Evolutionary conservation across 495 filamentous ascomycete genomes (phyloP), one percentile per base, ranked within the genome.

Genomic region (Choiromyces venosus): DNA sequence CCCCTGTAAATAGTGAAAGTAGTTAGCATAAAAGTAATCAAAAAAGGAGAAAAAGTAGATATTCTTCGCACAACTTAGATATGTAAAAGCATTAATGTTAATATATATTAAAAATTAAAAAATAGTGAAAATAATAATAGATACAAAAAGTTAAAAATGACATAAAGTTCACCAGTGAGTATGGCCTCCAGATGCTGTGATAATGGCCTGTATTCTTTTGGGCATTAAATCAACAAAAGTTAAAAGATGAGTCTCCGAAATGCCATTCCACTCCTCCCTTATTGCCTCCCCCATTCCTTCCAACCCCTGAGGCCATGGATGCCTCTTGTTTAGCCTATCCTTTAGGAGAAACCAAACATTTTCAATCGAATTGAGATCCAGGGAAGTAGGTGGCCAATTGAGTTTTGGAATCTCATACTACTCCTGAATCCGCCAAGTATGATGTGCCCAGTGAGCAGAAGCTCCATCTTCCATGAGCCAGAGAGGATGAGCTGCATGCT

Each of bases 311-410:
- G 65, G 74, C 6, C 38, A 67, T 0, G 61, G 46, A 10, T 7
- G 12, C 16, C 65, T 65, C 18, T 67, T 36, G 44, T 76, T 74
- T 1, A 77, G 21, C 12, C 67, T 40, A 44, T 74, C 44, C 56
- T 75, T 79, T 3, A 77, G 35, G 6, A 67, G 37, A 18, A 44
- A 74, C 68, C 68, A 70, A 10, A 37, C 8, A 61, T 70, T 69
- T 4, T 69, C 6, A 35, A 44, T 69, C 8, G 2, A 42, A 18
- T 44, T 69, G 9, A 44, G 38, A 36, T 61, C 40, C 9, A 40
- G 68, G 25, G 42, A 70, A 35, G 29, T n/a, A 35, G 42, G 68
- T 21, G 5, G 42, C 44, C 42, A 56, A 9, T 56, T n/a, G 6
- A 56, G n/a, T 29, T 35, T 56, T 14, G 39, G 25, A 33, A 70